Base-by-base conservation (phyloP, 164 flowering plant genomes). In the Cinnamomum micranthum region DNA sequence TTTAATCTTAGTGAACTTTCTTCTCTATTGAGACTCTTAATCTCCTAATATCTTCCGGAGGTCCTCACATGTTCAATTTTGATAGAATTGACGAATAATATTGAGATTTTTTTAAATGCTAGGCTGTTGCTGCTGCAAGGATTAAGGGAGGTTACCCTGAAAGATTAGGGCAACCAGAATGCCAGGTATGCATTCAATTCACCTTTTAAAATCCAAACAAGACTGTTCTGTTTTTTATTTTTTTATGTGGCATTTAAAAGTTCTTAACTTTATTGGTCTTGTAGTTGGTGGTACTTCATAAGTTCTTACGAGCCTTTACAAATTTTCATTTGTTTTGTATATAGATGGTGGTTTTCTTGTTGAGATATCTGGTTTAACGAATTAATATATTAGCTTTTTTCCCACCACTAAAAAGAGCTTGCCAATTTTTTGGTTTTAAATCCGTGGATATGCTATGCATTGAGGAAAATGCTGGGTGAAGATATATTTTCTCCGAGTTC, bases 131-230 rank as follows among this genome's bases (percentile, higher is more conserved):
- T 55, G 85, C 94, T 70, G 92, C 95, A 74, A 85, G 91, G 79
- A 90, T 90, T 85, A 95, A 85, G 73, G 99, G 99, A 62, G 97
- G 89, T 64, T 93, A 84, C 78, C 99, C 99, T 33, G 98, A 93
- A 86, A 89, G 98, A 84, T 64, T 86, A 58, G 98, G 98, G 68
- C 97, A 95, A 77, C 98, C 92, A 55, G 99, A 95, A 86, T 95
- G 99, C 73, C 96, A 93, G 98, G 99, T 85, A 87, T 75, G 41
- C 28, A 67, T 31, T 33, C 24, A n/a, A n/a, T 15, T 24, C 33
- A 22, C 12, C 20, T 70, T 52, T 70, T 50, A 19, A 41, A 20
- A 52, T 13, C n/a, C 58, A 50, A 41, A 41, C 70, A 23, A 24
- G 59, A 41, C 15, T 4, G 59, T 50, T 14, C 27, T 70, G 10